phyloP scores from a whole-genome alignment of 2,329 filamentous ascomycete species.

The Botrytis byssoidea region DNA sequence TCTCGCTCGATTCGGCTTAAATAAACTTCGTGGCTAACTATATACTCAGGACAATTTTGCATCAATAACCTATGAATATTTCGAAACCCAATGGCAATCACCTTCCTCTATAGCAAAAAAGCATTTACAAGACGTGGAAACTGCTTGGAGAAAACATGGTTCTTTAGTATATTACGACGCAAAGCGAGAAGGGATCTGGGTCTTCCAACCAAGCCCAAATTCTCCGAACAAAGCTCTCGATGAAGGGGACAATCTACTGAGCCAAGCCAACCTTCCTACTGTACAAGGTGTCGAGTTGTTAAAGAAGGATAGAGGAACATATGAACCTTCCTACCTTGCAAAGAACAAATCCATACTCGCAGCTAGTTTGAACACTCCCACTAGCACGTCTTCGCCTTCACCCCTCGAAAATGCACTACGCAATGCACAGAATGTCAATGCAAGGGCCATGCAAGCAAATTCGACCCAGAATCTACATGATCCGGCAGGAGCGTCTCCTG shows the following conservation, averaged over 20 bases:
- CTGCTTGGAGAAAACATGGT: conserved; percentile 35
- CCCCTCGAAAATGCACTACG: conserved; percentile 33
- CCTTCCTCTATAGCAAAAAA: conserved; percentile 28
- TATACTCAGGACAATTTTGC: conserved; percentile 36
- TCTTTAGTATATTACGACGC: conserved; percentile 35
- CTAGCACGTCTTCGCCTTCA: conserved; percentile 35
- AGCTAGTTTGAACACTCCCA: conserved; percentile 30
- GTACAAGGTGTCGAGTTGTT: conserved; percentile 29
- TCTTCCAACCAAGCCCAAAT: conserved; percentile 29
- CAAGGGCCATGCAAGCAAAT: conserved; percentile 31
- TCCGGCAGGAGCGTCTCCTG: conserved; percentile 29
- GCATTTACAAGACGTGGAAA: conserved; percentile 35
- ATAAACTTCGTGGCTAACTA: conserved; percentile 13
- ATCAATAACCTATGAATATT: conserved; percentile 39
- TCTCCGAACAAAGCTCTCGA: conserved; percentile 15
- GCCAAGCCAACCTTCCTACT: conserved; percentile 24
- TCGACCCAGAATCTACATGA: conserved; percentile 31
- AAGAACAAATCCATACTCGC: conserved; percentile 28
- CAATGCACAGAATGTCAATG: conserved; percentile 34
- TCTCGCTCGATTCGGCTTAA: neutral
- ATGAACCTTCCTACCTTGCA: conserved; percentile 36
- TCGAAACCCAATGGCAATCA: conserved; percentile 29
- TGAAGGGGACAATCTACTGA: conserved; percentile 20
- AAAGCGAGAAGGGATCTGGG: conserved; percentile 36
- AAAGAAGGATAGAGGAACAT: conserved; percentile 33